Evolutionary conservation across 2,329 filamentous ascomycete species (phyloP).

Genomic region (Pseudofabraea citricarpa): DNA sequence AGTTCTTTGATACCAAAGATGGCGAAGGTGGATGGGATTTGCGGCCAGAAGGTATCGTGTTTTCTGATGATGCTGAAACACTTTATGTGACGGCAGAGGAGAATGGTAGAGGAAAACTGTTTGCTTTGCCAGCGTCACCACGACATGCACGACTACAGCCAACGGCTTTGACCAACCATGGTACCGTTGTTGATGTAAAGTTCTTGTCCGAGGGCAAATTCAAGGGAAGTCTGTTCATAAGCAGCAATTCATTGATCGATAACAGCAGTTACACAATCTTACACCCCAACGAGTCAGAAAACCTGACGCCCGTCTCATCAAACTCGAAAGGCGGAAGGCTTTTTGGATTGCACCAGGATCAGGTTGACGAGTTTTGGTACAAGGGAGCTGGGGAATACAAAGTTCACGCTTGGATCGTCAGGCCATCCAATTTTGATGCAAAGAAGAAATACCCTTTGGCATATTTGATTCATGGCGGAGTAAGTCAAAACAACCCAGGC

Average conservation of each 20-base stretch:
- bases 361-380: constrained; percentile 67
- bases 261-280: constrained; percentile 62
- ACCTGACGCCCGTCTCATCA: constrained; percentile 50
- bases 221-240: constrained; percentile 52
- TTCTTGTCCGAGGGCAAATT: constrained; percentile 40
- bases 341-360: constrained; percentile 59
- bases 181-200: constrained; percentile 48
- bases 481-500: constrained; percentile 12
- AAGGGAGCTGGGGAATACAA: constrained; percentile 56
- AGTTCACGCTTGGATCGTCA: constrained; percentile 67
- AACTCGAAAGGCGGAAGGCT: constrained; percentile 59
- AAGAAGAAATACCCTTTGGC: constrained; percentile 73
- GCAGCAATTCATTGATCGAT: constrained; percentile 64
- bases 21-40: constrained; percentile 60
- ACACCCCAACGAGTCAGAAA: constrained; percentile 33
- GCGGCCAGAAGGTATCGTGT: constrained; percentile 50
- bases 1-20: constrained; percentile 58
- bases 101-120: constrained; percentile 57
- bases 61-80: constrained; percentile 53
- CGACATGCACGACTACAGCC: constrained; percentile 43
- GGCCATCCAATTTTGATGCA: constrained; percentile 62
- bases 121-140: constrained; percentile 54
- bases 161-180: constrained; percentile 43
- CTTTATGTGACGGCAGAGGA: constrained; percentile 74
- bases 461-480: constrained; percentile 75